A percentile compares a stretch with the other conserved stretches of the same genome.
Conservation (phyloP, 371 early-diverging fungal genomes). For the Mucor lusitanicus region DNA sequence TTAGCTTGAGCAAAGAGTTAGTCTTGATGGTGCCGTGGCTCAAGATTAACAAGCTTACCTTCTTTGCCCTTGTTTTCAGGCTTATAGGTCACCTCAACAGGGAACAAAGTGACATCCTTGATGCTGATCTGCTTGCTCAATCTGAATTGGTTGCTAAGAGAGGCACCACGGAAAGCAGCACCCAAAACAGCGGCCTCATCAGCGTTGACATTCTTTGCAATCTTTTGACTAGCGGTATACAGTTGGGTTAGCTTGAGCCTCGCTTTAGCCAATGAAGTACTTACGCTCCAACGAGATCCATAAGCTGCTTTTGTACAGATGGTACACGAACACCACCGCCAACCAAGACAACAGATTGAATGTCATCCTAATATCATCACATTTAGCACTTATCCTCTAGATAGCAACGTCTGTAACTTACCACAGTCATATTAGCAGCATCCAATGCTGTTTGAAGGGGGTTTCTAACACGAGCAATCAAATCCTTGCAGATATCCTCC, state of each 20-base stretch:
- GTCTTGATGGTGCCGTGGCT: not conserved
- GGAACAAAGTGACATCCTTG: conserved; percentile 77
- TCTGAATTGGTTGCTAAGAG: conserved; percentile 84
- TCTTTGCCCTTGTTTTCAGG: conserved; percentile 55
- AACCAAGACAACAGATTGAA: conserved; percentile 89
- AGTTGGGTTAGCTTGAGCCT: not conserved
- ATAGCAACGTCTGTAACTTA: conserved; percentile 24
- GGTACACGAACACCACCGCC: conserved; percentile 95
- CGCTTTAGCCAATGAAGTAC: conserved; percentile 5
- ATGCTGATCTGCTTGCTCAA: conserved; percentile 81
- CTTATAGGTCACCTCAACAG: conserved; percentile 76
- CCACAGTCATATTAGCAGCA: conserved; percentile 69
- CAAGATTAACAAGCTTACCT: conserved; percentile 20
- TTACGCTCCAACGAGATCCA: conserved; percentile 75
- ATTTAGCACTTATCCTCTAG: not conserved
- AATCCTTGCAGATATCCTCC: conserved; percentile 67
- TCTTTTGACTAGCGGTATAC: conserved; percentile 60
- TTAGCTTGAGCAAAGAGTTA: not conserved
- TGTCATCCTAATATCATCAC: conserved; percentile 43
- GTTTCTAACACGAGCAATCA: conserved; percentile 68
- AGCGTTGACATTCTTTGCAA: conserved; percentile 91
- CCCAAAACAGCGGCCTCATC: conserved; percentile 97
- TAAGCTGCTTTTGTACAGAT: conserved; percentile 72
- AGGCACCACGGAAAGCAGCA: conserved; percentile 90
- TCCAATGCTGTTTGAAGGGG: conserved; percentile 76